Evolutionary conservation across 495 filamentous ascomycete genomes (phyloP).

Genomic region (Lasiosphaeris hirsuta): DNA sequence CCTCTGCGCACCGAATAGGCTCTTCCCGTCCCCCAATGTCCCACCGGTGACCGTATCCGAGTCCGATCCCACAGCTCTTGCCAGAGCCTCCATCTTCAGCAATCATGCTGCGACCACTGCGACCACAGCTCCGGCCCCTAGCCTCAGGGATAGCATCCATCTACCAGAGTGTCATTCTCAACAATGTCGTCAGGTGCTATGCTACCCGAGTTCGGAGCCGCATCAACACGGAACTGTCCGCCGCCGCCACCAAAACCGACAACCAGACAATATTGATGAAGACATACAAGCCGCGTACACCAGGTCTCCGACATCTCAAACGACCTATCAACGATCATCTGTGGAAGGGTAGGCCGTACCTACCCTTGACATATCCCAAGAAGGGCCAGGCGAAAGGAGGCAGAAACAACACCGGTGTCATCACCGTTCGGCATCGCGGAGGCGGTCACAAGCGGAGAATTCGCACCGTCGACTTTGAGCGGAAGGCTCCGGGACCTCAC

Average conservation of each 20-base stretch:
- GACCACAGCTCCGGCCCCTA: slow-evolving; percentile 30
- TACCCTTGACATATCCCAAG: slow-evolving; percentile 81
- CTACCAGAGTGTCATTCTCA: slow-evolving; percentile 21
- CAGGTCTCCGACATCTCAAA: slow-evolving; percentile 86
- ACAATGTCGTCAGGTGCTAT: slow-evolving; percentile 23
- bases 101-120: slow-evolving; percentile 36
- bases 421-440: slow-evolving; percentile 87
- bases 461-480: slow-evolving; percentile 80
- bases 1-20: not conserved
- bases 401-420: slow-evolving; percentile 76
- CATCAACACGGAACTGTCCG: slow-evolving; percentile 1
- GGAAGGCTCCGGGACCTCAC: slow-evolving; percentile 72
- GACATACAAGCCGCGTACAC: slow-evolving; percentile 92
- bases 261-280: slow-evolving; percentile 54
- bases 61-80: slow-evolving; percentile 3
- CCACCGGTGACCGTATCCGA: slow-evolving; percentile 13
- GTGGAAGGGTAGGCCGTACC: slow-evolving; percentile 84
- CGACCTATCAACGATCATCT: slow-evolving; percentile 94
- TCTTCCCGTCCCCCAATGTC: slow-evolving; percentile 17
- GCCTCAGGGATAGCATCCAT: slow-evolving; percentile 18
- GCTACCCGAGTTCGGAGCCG: slow-evolving; percentile 17
- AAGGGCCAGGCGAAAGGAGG: slow-evolving; percentile 90
- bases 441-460: slow-evolving; percentile 90
- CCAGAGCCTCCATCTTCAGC: not conserved
- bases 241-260: slow-evolving; percentile 19